Evolutionary conservation across 371 early-diverging fungal species (phyloP).

Genomic region (Lichtheimia corymbifera): DNA sequence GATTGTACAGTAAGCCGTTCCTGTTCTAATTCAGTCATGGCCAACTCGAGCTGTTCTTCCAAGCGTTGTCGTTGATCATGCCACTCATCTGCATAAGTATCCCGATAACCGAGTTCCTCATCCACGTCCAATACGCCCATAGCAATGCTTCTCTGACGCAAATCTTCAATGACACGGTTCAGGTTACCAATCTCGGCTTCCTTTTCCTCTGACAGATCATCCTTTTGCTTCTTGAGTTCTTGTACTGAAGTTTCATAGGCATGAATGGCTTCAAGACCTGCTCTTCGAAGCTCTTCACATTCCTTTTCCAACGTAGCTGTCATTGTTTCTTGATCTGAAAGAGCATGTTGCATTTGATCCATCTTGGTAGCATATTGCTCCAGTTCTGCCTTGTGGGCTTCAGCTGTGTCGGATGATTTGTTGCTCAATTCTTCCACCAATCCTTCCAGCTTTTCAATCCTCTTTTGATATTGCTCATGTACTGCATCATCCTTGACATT

Average conservation of each 20-base stretch:
- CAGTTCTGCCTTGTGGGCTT: slow-evolving; percentile 8
- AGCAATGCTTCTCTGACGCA: slow-evolving; percentile 22
- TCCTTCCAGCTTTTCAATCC: slow-evolving; percentile 24
- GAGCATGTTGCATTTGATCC: slow-evolving; percentile 17
- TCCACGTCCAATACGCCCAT: slow-evolving; percentile 12
- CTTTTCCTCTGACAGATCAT: slow-evolving; percentile 12
- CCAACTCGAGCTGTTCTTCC: slow-evolving; percentile 41
- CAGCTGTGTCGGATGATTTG: slow-evolving; percentile 14
- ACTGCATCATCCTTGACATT: slow-evolving; percentile 15
- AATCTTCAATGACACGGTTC: slow-evolving; percentile 22
- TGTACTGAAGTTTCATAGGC: slow-evolving; percentile 33
- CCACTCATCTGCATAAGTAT: slow-evolving; percentile 21
- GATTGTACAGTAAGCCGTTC: slow-evolving; percentile 20
- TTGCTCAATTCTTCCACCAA: slow-evolving; percentile 16
- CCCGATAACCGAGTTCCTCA: slow-evolving; percentile 16
- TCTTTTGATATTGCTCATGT: slow-evolving; percentile 14
- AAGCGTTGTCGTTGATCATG: slow-evolving; percentile 38
- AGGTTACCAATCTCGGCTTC: slow-evolving; percentile 11
- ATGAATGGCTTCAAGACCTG: slow-evolving; percentile 31
- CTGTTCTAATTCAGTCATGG: slow-evolving; percentile 34
- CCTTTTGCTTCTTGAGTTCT: slow-evolving; percentile 18
- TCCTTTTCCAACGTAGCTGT: slow-evolving; percentile 37
- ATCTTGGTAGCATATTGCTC: slow-evolving; percentile 10
- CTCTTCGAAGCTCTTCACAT: slow-evolving; percentile 37
- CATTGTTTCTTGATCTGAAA: slow-evolving; percentile 29